A percentile compares a stretch with the other conserved stretches of the same genome.
Conservation (phyloP, 768 basidiomycete species). For the Chiua virens region DNA sequence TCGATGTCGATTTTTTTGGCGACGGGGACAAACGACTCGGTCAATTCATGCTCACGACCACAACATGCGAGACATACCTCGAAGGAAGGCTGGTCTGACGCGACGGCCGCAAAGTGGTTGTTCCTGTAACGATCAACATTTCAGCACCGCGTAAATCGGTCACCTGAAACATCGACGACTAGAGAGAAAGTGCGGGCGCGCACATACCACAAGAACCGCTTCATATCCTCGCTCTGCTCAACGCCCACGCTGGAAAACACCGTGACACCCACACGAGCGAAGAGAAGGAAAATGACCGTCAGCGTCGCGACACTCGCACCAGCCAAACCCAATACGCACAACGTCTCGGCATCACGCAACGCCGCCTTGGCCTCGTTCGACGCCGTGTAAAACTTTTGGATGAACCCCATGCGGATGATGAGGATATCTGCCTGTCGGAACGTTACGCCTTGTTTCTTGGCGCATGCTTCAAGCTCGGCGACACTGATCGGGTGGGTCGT, state of each 20-base stretch:
- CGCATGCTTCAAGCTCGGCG: constrained; percentile 58
- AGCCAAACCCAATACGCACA: constrained; percentile 39
- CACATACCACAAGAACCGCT: constrained; percentile 65
- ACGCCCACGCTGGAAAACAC: constrained; percentile 54
- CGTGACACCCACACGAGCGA: too few relatives aligned
- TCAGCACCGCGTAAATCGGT: background rate
- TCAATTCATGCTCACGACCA: too few relatives aligned
- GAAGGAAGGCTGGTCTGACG: constrained; percentile 65
- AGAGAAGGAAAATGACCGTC: background rate
- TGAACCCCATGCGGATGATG: constrained; percentile 61
- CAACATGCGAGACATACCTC: constrained; percentile 42
- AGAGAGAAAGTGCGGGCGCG: background rate
- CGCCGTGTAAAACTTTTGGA: constrained; percentile 49
- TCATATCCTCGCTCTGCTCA: constrained; percentile 69
- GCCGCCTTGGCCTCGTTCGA: constrained; percentile 46
- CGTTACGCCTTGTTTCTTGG: constrained; percentile 53
- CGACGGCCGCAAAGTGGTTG: constrained; percentile 70
- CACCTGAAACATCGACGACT: background rate
- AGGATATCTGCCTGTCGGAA: constrained; percentile 63
- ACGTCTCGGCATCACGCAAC: constrained; percentile 36
- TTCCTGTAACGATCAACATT: constrained; percentile 43
- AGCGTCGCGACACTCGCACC: background rate
- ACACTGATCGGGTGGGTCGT: constrained; percentile 50
- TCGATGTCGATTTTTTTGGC: background rate
- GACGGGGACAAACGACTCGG: too few relatives aligned